Evolutionary conservation across 345 rosid species (phyloP), one percentile per base, ranked within the genome.

Genomic region (Eutrema heterophyllum): DNA sequence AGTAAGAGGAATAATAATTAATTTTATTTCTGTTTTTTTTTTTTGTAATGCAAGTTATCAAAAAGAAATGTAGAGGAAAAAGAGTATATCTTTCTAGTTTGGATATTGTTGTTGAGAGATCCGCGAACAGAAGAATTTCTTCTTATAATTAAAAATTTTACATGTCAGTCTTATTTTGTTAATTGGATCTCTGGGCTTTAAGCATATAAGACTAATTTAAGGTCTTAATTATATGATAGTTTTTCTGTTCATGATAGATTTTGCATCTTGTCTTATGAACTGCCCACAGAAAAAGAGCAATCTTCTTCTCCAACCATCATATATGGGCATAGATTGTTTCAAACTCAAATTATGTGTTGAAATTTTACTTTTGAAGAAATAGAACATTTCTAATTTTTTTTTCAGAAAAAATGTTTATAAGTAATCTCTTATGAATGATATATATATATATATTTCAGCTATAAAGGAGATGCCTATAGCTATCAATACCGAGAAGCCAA

Each of bases 401-500:
- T 1, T 38, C 11, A 9, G 9, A 1, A 48, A 48, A 16, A 7
- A 0, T 16, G 52, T 21, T 21, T 49, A 9, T 3, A 49, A 9
- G 1, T 32, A 30, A 3, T 30, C 40, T 30, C 41, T 56, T 56
- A 36, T 56, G 62, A 14, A 30, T 29, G 21, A 14, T 38, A 36
- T 56, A 51, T 65, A 48, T 58, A 13, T 35, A 7, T 9, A 11
- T 57, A n/a, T 46, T 76, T 79, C 76, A 89, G 96, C 85, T 46
- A 64, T 93, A 7, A 84, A 70, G 71, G 85, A 91, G 74, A 91
- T 91, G 96, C 96, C 96, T 9, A 86, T 91, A 33, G 96, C 97
- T 2, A 70, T 89, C 80, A 67, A 79, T 40, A 88, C 97, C 0
- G 91, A 91, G 14, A 72, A 79, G 71, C 84, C 94, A 4, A 93